phyloP scores from a whole-genome alignment of 129 eudicot species.

The Solidago caesia region DNA sequence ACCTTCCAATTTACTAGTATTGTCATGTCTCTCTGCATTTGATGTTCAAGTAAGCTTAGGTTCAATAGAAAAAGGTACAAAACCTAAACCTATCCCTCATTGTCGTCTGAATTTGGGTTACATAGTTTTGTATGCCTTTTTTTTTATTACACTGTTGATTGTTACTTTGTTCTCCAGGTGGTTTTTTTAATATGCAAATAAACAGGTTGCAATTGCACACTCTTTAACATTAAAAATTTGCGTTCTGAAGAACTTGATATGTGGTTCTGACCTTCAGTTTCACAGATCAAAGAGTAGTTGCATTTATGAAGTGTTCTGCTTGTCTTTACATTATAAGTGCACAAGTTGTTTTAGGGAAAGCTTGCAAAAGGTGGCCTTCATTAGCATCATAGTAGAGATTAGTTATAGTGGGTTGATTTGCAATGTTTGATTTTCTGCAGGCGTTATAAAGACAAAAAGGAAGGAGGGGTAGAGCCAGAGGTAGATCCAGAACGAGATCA shows the following conservation, averaged over 20 bases:
- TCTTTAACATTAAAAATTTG: constrained; percentile 28
- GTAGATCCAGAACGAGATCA: constrained; percentile 95
- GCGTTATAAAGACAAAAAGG: constrained; percentile 75
- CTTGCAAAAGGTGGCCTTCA: not conserved
- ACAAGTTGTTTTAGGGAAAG: too few species aligned
- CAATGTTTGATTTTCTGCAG: constrained; percentile 40
- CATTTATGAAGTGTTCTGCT: constrained; percentile 35
- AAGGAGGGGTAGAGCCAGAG: constrained; percentile 63
- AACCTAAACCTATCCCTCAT: constrained; percentile 38
- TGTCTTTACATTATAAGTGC: constrained; percentile 10
- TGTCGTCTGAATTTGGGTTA: constrained; percentile 38
- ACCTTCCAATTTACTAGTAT: constrained; percentile 28
- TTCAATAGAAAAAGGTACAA: constrained; percentile 53
- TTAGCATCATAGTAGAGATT: constrained; percentile 6
- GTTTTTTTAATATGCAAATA: constrained; percentile 31
- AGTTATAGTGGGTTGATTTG: constrained; percentile 17
- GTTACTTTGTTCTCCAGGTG: constrained; percentile 59
- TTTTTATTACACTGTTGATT: constrained; percentile 11
- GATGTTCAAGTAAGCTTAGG: constrained; percentile 51
- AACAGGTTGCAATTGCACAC: constrained; percentile 25
- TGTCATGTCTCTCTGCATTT: constrained; percentile 31
- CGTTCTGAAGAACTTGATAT: constrained; percentile 39
- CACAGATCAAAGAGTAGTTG: constrained; percentile 43
- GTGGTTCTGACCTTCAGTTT: constrained; percentile 41
- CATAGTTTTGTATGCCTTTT: constrained; percentile 25